Evolutionary conservation across 2,329 filamentous ascomycete genomes (phyloP).

Genomic region (Dendryphion nanum): DNA sequence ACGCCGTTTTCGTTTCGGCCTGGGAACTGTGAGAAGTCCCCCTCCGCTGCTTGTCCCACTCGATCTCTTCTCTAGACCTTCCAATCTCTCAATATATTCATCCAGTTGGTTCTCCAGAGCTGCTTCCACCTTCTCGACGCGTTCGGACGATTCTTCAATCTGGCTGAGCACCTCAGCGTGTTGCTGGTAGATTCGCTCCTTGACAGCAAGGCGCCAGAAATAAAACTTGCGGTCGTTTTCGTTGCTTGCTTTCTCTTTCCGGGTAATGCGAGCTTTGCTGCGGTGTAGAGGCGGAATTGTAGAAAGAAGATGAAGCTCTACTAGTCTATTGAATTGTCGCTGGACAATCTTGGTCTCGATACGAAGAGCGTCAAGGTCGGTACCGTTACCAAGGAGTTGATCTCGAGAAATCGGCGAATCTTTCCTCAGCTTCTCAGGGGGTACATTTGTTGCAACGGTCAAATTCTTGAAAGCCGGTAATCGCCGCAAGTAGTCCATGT

Average conservation of each 20-base stretch:
- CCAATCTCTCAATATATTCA: constrained; percentile 69
- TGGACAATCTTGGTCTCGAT: constrained; percentile 67
- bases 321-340: constrained; percentile 71
- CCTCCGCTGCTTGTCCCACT: neutral
- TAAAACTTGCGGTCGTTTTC: constrained; percentile 62
- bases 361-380: constrained; percentile 57
- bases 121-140: constrained; percentile 70
- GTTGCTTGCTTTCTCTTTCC: constrained; percentile 49
- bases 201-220: constrained; percentile 73
- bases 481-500: constrained; percentile 63
- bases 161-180: constrained; percentile 71
- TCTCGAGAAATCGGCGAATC: constrained; percentile 50
- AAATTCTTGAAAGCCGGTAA: constrained; percentile 59
- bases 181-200: constrained; percentile 72
- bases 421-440: constrained; percentile 52
- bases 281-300: constrained; percentile 52
- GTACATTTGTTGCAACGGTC: constrained; percentile 50
- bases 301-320: constrained; percentile 71
- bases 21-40: constrained; percentile 13
- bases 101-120: constrained; percentile 67
- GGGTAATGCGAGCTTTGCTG: constrained; percentile 46
- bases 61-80: constrained; percentile 41
- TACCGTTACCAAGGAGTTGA: constrained; percentile 57
- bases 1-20: constrained; percentile 34
- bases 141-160: constrained; percentile 62